Conservation (phyloP, 2,329 filamentous ascomycete species). For the Geosmithia putterillii region DNA sequence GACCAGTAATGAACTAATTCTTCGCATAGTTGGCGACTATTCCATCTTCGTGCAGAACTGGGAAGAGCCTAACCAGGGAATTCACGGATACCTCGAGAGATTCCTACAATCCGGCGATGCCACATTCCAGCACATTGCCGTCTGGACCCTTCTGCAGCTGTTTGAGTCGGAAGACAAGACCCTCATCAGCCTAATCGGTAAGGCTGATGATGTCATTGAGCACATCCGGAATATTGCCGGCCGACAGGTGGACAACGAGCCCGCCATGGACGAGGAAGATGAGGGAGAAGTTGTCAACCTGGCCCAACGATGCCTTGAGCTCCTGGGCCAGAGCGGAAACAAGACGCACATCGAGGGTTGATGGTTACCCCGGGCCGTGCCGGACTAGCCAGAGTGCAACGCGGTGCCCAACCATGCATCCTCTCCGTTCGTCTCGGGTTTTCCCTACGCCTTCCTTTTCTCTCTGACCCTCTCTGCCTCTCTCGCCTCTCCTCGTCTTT, state of each 20-base stretch:
- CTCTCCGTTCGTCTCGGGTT: neutral
- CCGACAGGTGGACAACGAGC: slow-evolving; percentile 75
- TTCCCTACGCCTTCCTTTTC: neutral
- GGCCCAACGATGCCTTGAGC: slow-evolving; percentile 78
- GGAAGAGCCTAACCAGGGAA: slow-evolving; percentile 83
- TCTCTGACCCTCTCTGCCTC: neutral
- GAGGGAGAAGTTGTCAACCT: slow-evolving; percentile 88
- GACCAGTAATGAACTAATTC: neutral
- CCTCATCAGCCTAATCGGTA: slow-evolving; percentile 77
- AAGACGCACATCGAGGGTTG: slow-evolving; percentile 77
- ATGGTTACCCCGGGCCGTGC: no score
- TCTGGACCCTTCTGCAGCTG: slow-evolving; percentile 92
- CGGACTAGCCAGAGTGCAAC: no score
- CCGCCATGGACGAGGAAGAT: slow-evolving; percentile 77
- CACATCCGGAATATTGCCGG: slow-evolving; percentile 89
- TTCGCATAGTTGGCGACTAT: slow-evolving; percentile 75
- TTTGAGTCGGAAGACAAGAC: slow-evolving; percentile 89
- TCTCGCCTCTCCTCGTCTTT: neutral
- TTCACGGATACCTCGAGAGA: slow-evolving; percentile 86
- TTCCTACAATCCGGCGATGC: slow-evolving; percentile 91
- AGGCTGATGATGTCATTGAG: slow-evolving; percentile 80
- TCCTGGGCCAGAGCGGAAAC: slow-evolving; percentile 62
- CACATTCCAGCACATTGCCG: slow-evolving; percentile 98
- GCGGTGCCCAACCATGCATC: neutral
- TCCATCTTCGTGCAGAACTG: slow-evolving; percentile 92